phyloP scores from a whole-genome alignment of 345 rosid genomes.

The Carallia brachiata region DNA sequence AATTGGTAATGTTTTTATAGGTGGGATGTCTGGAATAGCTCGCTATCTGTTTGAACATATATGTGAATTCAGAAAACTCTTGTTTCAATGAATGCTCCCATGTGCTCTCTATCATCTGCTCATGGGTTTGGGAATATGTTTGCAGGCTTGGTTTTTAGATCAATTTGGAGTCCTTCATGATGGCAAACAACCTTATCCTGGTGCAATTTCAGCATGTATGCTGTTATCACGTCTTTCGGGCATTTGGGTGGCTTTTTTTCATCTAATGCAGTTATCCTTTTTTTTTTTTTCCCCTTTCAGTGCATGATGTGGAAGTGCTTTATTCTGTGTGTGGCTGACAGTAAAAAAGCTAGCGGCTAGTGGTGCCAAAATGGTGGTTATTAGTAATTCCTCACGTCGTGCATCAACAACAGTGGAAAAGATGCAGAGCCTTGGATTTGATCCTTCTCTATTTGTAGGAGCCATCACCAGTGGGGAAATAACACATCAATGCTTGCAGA shows the following conservation, averaged over 20 bases:
- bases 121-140: slow-evolving; percentile 4
- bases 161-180: slow-evolving; percentile 98
- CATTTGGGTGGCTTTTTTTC: slow-evolving; percentile 8
- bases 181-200: slow-evolving; percentile 87
- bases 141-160: slow-evolving; percentile 92
- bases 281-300: background rate
- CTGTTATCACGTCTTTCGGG: slow-evolving; percentile 26
- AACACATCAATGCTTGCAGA: slow-evolving; percentile 72
- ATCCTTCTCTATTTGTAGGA: slow-evolving; percentile 84
- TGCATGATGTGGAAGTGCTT: slow-evolving; percentile 7
- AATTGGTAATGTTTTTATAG: too few relatives aligned
- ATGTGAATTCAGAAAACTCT: background rate
- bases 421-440: slow-evolving; percentile 83
- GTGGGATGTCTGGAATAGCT: too few relatives aligned
- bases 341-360: slow-evolving; percentile 65
- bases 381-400: slow-evolving; percentile 92
- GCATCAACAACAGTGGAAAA: slow-evolving; percentile 76
- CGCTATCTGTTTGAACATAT: too few relatives aligned
- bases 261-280: background rate
- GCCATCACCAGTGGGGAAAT: slow-evolving; percentile 91
- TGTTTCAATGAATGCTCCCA: background rate
- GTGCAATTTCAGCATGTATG: slow-evolving; percentile 84
- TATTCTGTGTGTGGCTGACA: slow-evolving; percentile 33
- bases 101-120: background rate
- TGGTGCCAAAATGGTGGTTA: slow-evolving; percentile 82